These are phyloP conservation scores for Crotalaria pallida DNA, from an alignment of 306 rosid genomes.

Conservation along the genomic window DNA sequence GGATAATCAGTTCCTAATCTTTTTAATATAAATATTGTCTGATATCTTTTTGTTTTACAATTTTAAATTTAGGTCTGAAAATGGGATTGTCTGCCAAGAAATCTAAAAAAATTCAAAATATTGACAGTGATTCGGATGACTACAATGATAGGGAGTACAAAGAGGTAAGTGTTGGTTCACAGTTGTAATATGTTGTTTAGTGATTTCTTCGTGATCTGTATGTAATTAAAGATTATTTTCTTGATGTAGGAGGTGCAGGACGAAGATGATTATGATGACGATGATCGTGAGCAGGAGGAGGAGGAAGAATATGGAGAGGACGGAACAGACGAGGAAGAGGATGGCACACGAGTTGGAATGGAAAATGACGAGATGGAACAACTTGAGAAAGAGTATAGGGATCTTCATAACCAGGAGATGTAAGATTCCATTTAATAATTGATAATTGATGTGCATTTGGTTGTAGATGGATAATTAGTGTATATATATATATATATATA, in stretches of 20 bases:
- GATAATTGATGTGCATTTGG: not conserved
- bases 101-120: conserved; percentile 16
- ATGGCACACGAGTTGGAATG: conserved; percentile 20
- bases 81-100: conserved; percentile 44
- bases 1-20: not conserved
- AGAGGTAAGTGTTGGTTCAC: conserved; percentile 24
- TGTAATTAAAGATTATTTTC: conserved; percentile 14
- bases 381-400: conserved; percentile 69
- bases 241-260: conserved; percentile 30
- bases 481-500: too few relatives aligned
- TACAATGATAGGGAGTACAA: conserved; percentile 27
- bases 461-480: not conserved
- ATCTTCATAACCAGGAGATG: conserved; percentile 68
- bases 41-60: not conserved
- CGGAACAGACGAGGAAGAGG: conserved; percentile 38
- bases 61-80: conserved; percentile 1
- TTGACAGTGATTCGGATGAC: conserved; percentile 36
- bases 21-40: not conserved
- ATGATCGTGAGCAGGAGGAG: conserved; percentile 5
- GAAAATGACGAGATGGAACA: conserved; percentile 63
- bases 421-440: conserved; percentile 35
- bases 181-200: not conserved
- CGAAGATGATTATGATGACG: conserved; percentile 26
- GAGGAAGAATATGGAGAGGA: conserved; percentile 17
- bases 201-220: conserved; percentile 12